phyloP scores from a whole-genome alignment of 805 yeast genomes.

The Deakozyma indianensis region DNA sequence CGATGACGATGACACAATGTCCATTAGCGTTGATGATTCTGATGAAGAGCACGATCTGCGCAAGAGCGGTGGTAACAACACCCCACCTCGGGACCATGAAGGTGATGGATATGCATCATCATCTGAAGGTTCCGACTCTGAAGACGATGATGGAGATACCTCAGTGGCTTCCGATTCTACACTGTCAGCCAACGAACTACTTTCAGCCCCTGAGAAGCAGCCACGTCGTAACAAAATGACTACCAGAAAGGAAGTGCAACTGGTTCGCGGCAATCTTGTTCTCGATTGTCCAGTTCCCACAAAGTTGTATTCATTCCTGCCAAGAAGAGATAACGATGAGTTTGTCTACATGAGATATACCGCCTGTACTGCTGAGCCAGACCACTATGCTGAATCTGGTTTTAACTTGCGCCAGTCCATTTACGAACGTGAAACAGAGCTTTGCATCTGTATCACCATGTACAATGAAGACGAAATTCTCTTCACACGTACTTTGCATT shows the following conservation, averaged over 20 bases:
- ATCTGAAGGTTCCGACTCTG: not conserved
- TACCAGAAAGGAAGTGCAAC: slow-evolving; percentile 57
- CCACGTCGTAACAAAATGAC: slow-evolving; percentile 57
- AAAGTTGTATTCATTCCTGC: slow-evolving; percentile 69
- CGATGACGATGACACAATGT: not conserved
- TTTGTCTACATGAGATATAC: slow-evolving; percentile 94
- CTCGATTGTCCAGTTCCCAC: slow-evolving; percentile 92
- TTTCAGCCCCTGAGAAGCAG: slow-evolving; percentile 14
- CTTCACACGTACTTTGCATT: slow-evolving; percentile 86
- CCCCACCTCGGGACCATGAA: not conserved
- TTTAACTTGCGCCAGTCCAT: slow-evolving; percentile 79
- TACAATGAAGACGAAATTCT: slow-evolving; percentile 88
- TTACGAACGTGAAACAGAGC: slow-evolving; percentile 79
- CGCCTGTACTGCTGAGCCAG: slow-evolving; percentile 91
- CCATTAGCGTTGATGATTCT: not conserved
- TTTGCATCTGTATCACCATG: slow-evolving; percentile 90
- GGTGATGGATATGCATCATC: not conserved
- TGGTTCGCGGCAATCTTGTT: slow-evolving; percentile 71
- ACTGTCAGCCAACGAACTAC: slow-evolving; percentile 4
- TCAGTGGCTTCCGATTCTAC: slow-evolving; percentile 1
- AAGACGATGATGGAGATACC: not conserved
- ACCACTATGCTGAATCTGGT: slow-evolving; percentile 64
- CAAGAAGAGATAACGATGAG: slow-evolving; percentile 81
- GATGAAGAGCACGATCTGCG: not conserved
- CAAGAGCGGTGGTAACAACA: not conserved